These are phyloP conservation scores for Magnaporthales sp. DNA, from an alignment of 2,329 filamentous ascomycete species.

Conservation along the genomic window DNA sequence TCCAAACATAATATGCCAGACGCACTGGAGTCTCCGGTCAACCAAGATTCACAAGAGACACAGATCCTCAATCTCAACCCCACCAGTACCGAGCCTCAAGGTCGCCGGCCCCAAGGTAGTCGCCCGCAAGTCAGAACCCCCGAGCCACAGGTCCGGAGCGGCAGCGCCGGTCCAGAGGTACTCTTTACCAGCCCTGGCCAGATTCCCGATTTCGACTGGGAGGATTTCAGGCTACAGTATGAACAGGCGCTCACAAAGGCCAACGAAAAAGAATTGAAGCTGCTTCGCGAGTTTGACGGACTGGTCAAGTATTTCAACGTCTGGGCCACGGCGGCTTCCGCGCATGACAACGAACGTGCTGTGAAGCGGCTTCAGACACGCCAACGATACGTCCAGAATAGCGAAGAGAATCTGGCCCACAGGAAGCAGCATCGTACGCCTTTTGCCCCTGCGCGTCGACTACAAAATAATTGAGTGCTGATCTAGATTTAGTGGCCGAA, in stretches of 20 bases:
- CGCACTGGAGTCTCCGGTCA: not conserved
- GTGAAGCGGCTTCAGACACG: constrained; percentile 75
- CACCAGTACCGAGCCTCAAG: constrained; percentile 7
- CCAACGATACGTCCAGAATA: constrained; percentile 63
- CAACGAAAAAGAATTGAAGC: constrained; percentile 52
- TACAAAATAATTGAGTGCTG: constrained; percentile 9
- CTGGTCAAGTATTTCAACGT: constrained; percentile 70
- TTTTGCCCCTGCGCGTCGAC: not conserved
- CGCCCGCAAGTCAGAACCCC: constrained; percentile 23
- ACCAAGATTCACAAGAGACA: not conserved
- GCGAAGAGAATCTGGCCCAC: constrained; percentile 61
- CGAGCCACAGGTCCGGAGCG: constrained; percentile 19
- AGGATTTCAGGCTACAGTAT: constrained; percentile 64
- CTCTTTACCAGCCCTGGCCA: constrained; percentile 38
- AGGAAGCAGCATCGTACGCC: constrained; percentile 74
- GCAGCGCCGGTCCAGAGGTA: not conserved
- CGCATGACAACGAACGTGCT: constrained; percentile 68
- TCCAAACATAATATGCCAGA: not conserved
- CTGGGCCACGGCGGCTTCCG: constrained; percentile 67
- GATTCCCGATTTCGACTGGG: constrained; percentile 63
- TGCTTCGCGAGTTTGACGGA: constrained; percentile 58
- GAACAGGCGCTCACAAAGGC: constrained; percentile 55
- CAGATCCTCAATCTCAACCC: constrained; percentile 5
- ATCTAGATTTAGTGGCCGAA: constrained; percentile 32
- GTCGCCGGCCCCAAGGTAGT: constrained; percentile 9